Evolutionary conservation across 306 rosid species (phyloP).

Genomic region (Dryas drummondii): DNA sequence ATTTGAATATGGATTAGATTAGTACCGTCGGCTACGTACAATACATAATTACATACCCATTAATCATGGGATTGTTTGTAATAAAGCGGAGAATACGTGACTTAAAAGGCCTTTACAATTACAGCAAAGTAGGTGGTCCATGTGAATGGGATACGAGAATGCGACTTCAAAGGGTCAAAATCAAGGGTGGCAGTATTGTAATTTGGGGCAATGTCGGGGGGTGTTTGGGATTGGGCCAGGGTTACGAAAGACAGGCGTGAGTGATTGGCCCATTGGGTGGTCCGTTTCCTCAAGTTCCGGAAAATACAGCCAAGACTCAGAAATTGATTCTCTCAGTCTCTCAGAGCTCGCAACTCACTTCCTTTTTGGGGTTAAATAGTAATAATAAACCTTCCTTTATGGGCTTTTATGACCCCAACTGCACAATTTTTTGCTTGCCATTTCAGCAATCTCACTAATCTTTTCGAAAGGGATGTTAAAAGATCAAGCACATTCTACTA

Average conservation of each 20-base stretch:
- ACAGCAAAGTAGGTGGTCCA: conserved; percentile 24
- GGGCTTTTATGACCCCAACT: conserved; percentile 2
- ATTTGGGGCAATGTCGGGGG: not conserved
- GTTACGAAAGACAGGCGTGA: not conserved
- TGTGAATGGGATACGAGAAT: conserved; percentile 1
- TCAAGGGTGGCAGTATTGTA: not conserved
- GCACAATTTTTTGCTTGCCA: not conserved
- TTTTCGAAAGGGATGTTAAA: not conserved
- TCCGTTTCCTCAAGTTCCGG: conserved; percentile 24
- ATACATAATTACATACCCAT: not conserved
- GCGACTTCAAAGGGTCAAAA: not conserved
- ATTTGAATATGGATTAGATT: not conserved
- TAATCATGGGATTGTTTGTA: conserved; percentile 1
- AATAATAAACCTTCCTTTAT: too few species aligned
- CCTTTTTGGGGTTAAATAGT: not conserved
- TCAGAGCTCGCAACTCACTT: not conserved
- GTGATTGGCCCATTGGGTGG: not conserved
- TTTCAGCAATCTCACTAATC: not conserved
- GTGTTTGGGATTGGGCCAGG: not conserved
- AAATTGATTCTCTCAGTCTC: not conserved
- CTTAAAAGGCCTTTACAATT: conserved; percentile 30
- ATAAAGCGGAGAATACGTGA: conserved; percentile 38
- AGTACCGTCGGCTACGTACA: conserved; percentile 19
- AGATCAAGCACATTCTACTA: too few species aligned
- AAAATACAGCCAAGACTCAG: not conserved